phyloP scores from a whole-genome alignment of 371 early-diverging fungal genomes.

The Rhizopus delemar region DNA sequence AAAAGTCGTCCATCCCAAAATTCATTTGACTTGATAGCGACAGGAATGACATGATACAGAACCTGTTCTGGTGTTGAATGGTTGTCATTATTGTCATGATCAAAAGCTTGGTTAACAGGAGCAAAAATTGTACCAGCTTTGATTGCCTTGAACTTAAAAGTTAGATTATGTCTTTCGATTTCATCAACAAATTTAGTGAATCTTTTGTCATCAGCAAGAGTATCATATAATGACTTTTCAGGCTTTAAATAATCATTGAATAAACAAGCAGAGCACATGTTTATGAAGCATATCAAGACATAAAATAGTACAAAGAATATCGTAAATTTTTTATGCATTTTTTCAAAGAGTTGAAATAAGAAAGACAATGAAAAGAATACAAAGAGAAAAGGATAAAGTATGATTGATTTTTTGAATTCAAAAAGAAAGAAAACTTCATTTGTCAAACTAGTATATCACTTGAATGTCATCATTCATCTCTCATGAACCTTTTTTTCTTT shows the following conservation, averaged over 20 bases:
- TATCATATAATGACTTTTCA: constrained; percentile 39
- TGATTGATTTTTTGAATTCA: too few relatives aligned
- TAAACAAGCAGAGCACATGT: background rate
- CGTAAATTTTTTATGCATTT: background rate
- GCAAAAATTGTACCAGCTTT: constrained; percentile 56
- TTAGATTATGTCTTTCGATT: constrained; percentile 39
- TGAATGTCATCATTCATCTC: too few relatives aligned
- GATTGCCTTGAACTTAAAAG: constrained; percentile 39
- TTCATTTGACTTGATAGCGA: constrained; percentile 30
- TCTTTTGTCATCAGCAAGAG: constrained; percentile 45
- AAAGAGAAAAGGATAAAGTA: background rate
- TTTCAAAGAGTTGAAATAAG: too few relatives aligned
- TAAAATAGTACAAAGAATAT: background rate
- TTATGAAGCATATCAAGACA: background rate
- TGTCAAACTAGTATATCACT: too few relatives aligned
- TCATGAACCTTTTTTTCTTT: too few relatives aligned
- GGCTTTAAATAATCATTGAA: background rate
- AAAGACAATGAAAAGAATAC: background rate
- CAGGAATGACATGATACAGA: constrained; percentile 51
- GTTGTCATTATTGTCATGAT: background rate
- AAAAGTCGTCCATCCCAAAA: constrained; percentile 51
- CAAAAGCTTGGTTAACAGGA: constrained; percentile 56
- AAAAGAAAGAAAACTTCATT: too few relatives aligned
- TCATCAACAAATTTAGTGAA: constrained; percentile 43
- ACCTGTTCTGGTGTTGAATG: constrained; percentile 35